Percentiles rank a stretch among this genome's conserved stretches.
Conservation (phyloP, 2,329 filamentous ascomycete genomes). For the Metarhizium brunneum region DNA sequence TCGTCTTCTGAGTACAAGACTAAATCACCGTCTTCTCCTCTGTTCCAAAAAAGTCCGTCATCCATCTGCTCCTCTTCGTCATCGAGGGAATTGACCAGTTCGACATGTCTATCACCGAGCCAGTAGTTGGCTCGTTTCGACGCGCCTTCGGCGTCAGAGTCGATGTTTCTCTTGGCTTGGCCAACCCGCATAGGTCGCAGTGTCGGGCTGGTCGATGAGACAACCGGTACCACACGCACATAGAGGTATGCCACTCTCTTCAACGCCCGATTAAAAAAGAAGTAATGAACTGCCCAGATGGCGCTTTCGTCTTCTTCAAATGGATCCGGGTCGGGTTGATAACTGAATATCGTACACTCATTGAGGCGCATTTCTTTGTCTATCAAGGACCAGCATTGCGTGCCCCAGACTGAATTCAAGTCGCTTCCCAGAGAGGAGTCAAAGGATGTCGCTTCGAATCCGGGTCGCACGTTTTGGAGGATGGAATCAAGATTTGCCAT, state of each 20-base stretch:
- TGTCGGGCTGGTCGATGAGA: constrained; percentile 52
- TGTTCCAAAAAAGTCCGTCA: too few relatives aligned
- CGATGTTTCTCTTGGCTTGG: constrained; percentile 16
- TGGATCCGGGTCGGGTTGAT: constrained; percentile 79
- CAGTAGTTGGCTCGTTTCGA: constrained; percentile 78
- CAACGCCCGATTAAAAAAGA: constrained; percentile 89
- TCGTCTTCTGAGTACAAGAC: constrained; percentile 44
- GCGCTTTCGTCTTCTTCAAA: constrained; percentile 88
- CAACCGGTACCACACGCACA: constrained; percentile 75
- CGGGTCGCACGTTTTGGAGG: constrained; percentile 74
- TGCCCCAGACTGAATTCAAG: constrained; percentile 65
- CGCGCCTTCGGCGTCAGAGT: constrained; percentile 25
- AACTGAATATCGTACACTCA: constrained; percentile 83
- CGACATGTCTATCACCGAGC: constrained; percentile 61
- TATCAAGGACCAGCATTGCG: constrained; percentile 83
- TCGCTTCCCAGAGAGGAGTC: constrained; percentile 31
- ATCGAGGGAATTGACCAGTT: constrained; percentile 34
- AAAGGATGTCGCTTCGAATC: constrained; percentile 35
- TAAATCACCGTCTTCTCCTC: constrained; percentile 44
- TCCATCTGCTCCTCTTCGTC: constrained; percentile 29
- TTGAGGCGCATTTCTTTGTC: constrained; percentile 91
- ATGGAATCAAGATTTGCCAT: constrained; percentile 85
- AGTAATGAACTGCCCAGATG: constrained; percentile 93
- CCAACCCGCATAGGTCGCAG: constrained; percentile 24
- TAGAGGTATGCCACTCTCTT: constrained; percentile 95